Evolutionary conservation across 306 rosid species (phyloP).

Genomic region (Canavalia ensiformis): DNA sequence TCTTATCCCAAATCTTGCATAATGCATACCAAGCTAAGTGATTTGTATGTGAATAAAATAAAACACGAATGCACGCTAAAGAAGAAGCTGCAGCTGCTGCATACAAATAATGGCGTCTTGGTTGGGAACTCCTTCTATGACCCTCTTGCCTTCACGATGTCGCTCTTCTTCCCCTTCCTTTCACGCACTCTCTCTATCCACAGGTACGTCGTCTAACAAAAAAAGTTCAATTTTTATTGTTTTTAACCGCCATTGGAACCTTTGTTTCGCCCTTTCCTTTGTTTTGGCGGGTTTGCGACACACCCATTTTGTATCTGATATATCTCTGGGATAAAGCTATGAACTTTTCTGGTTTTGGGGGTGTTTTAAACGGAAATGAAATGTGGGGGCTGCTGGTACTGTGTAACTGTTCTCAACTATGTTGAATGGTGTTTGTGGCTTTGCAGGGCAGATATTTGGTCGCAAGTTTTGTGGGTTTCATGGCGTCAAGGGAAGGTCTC

Average conservation of each 20-base stretch:
- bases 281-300: not conserved
- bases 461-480: constrained; percentile 60
- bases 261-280: not conserved
- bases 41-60: not conserved
- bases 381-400: constrained; percentile 36
- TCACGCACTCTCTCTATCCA: constrained; percentile 50
- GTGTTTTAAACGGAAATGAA: constrained; percentile 7
- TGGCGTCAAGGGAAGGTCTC: constrained; percentile 66
- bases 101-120: constrained; percentile 63
- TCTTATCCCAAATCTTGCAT: not conserved
- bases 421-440: constrained; percentile 23
- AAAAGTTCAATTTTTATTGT: not conserved
- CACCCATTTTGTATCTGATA: constrained; percentile 45
- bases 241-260: not conserved
- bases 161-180: constrained; percentile 57
- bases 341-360: not conserved
- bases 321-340: constrained; percentile 16
- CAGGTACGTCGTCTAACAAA: constrained; percentile 56
- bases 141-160: constrained; percentile 61
- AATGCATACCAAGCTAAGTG: not conserved
- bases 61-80: not conserved
- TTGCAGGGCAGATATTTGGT: constrained; percentile 64
- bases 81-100: constrained; percentile 23
- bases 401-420: constrained; percentile 9
- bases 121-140: constrained; percentile 66